Evolutionary conservation across 495 filamentous ascomycete species (phyloP), one percentile per base, ranked within the genome.

Genomic region (Margaritispora aquatica): DNA sequence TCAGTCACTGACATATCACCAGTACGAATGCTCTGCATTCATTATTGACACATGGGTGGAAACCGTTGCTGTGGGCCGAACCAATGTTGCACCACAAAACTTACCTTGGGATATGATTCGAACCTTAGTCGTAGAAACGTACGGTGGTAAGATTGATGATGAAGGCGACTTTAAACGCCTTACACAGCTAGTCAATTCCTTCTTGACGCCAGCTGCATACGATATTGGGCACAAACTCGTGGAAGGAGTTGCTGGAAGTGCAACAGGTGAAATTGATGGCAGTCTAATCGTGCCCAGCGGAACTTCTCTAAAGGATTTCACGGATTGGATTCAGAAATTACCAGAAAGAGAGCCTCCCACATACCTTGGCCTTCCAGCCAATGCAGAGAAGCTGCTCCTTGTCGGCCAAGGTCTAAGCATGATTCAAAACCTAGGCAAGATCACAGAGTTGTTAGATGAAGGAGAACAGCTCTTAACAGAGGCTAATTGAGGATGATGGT

Each of bases 41-140:
- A 92, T 99, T 53, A 94, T 99, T 58, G 95, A 99, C 71, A 87
- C 87, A 54, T 99, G 95, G 94, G 79, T 97, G 57, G 90, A 96
- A 62, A 74, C 79, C 0, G 84, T 90, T 21, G 89, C 92, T 4
- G 80, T 84, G 58, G 89, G 85, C 54, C 86, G 94, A 50, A 90
- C 90, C 36, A 99, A 99, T 71, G 84, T 97, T 54, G 89, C 92
- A 5, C 94, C 94, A 19, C 79, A 84, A 59, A 96, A 96, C 68
- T 89, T 99, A 11, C 95, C 94, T 8, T 99, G 94, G 94, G 88
- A 94, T 27, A 93, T 99, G 85, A 88, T 99, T 60, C 87, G 89
- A 59, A 92, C 89, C 48, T 86, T 99, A 10, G 80, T 97, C 51
- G 87, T 86, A 8, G 92, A 97, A 70, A 96, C 89, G 54, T 99